A percentile compares a stretch with the other conserved stretches of the same genome.
These are phyloP conservation scores for Solanum chaucha DNA, from an alignment of 257 asterid genomes.

Conservation along the genomic window DNA sequence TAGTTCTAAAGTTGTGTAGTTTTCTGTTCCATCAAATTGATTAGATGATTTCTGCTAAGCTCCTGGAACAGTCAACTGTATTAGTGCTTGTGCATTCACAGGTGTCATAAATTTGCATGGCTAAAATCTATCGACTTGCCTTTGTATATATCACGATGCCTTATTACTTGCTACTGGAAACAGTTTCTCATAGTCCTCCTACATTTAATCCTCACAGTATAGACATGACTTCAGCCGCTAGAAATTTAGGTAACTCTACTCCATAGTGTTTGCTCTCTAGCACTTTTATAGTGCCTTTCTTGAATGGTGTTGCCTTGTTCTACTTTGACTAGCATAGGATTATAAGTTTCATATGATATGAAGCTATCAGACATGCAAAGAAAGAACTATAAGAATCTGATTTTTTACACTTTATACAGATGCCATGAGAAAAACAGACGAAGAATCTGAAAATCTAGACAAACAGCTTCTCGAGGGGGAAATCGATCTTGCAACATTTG, in stretches of 20 bases:
- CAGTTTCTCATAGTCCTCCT: background rate
- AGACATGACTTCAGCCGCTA: background rate
- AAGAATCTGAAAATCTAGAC: constrained; percentile 74
- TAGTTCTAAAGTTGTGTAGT: background rate
- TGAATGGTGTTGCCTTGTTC: background rate
- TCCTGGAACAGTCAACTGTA: background rate
- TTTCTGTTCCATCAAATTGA: background rate
- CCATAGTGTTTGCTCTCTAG: background rate
- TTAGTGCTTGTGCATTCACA: background rate
- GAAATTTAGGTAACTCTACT: background rate
- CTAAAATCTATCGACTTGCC: background rate
- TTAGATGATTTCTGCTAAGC: background rate
- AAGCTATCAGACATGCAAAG: background rate
- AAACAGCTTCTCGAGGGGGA: constrained; percentile 73
- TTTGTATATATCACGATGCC: background rate
- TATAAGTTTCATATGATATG: background rate
- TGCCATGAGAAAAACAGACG: constrained; percentile 59
- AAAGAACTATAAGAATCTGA: background rate
- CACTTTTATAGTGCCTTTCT: background rate
- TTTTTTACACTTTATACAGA: constrained; percentile 25
- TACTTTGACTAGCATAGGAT: background rate
- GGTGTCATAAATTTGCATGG: background rate
- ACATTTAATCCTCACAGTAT: background rate
- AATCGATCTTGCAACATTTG: constrained; percentile 52
- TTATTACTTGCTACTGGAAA: background rate